These are phyloP conservation scores for Backusella luteola DNA, from an alignment of 192 early-diverging fungal genomes.

Conservation along the genomic window DNA sequence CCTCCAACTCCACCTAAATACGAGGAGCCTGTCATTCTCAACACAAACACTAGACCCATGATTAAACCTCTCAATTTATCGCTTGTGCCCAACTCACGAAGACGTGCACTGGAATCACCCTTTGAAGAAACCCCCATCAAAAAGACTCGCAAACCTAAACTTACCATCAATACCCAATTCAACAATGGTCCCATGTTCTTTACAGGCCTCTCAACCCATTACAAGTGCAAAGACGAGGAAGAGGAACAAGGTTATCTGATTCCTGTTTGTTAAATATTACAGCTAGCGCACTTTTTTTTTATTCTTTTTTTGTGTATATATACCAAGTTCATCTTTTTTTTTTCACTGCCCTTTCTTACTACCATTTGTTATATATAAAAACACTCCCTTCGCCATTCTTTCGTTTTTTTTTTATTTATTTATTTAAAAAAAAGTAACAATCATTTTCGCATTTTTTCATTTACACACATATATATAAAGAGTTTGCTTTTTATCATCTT, in stretches of 20 bases:
- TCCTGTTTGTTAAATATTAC: slow-evolving; percentile 10
- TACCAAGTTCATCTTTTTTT: neutral
- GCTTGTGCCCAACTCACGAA: slow-evolving; percentile 10
- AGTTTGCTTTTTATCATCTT: neutral
- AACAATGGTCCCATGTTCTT: slow-evolving; percentile 15
- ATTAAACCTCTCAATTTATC: slow-evolving; percentile 18
- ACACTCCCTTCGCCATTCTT: neutral
- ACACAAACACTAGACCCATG: neutral
- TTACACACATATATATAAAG: too few relatives aligned
- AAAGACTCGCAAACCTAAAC: slow-evolving; percentile 5
- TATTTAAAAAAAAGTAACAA: neutral
- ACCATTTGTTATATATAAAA: neutral
- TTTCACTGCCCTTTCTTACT: neutral
- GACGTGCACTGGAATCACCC: slow-evolving; percentile 1
- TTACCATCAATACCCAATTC: slow-evolving; percentile 15
- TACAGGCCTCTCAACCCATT: slow-evolving; percentile 14
- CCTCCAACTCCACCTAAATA: neutral
- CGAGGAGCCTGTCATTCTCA: neutral
- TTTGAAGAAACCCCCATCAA: neutral
- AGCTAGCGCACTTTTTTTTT: neutral
- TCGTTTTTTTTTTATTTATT: too few relatives aligned
- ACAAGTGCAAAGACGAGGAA: slow-evolving; percentile 16
- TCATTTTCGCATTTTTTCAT: too few relatives aligned
- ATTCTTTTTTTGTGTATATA: slow-evolving; percentile 7
- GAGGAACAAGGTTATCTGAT: slow-evolving; percentile 17